Evolutionary conservation across 176 grass and related monocot species (phyloP), one percentile per base, ranked within the genome.

Genomic region (Raddia distichophylla): DNA sequence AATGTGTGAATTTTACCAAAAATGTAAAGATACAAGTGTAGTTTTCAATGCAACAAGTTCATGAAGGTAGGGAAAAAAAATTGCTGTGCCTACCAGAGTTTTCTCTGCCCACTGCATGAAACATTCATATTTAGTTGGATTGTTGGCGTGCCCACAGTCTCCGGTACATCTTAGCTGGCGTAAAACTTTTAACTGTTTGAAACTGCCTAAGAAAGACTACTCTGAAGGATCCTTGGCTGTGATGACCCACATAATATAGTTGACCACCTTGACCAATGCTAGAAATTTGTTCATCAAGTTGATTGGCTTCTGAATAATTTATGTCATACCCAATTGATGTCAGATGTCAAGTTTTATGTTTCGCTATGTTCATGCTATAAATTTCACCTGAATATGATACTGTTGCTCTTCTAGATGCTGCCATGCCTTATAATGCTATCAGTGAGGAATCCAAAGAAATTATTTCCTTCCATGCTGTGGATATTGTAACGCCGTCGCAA

Each of bases 401-500:
- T 19, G 7, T 73, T 87, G 69, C 66, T 91, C 73, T 67, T 82
- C 55, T 85, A 69, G 96, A 98, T 76, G 74, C 90, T 74, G 64
- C 45, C 5, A 37, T 88, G 49, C 61, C 88, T 69, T 85, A 83
- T 43, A 87, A 93, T 80, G 46, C 69, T 65, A 90, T 75, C 45
- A 65, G 20, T 80, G 52, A 40, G 7, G 67, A 73, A 50, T 80
- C 69, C 32, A 82, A 88, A 84, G 87, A 95, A 73, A 64, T 60
- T 72, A 98, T 98, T 87, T 98, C 96, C 52, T 93, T 98, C 84
- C 76, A 5, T 49, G 59, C 83, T 40, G 92, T 98, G 82, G 90
- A 98, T 86, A 95, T 98, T 60, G 74, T 98, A 56, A 95, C 96
- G 2, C 96, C 96, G 82, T 89, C 86, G 22, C 96, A 95, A 61